Percentiles rank a stretch among this genome's conserved stretches.
phyloP scores from a whole-genome alignment of 1,139 yeast species.

The Geotrichum citri-aurantii region DNA sequence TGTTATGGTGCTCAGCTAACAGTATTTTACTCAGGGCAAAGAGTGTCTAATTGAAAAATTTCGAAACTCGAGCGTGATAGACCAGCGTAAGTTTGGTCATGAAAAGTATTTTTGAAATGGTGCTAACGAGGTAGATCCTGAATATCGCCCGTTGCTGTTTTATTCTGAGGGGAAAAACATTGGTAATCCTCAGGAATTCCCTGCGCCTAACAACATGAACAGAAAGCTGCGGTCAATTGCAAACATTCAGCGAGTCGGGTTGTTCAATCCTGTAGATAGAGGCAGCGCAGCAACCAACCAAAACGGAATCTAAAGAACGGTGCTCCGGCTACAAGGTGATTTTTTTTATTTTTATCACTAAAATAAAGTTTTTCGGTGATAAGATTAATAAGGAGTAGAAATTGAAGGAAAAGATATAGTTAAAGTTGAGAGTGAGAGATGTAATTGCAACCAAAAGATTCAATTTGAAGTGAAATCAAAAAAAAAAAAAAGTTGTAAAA shows the following conservation, averaged over 20 bases:
- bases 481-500: too few relatives aligned
- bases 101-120: background rate
- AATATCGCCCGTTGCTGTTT: slow-evolving; percentile 42
- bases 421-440: too few relatives aligned
- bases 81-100: slow-evolving; percentile 30
- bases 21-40: slow-evolving; percentile 39
- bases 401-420: too few relatives aligned
- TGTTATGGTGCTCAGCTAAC: slow-evolving; percentile 11
- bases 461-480: too few relatives aligned
- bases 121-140: slow-evolving; percentile 28
- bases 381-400: too few relatives aligned
- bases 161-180: slow-evolving; percentile 38
- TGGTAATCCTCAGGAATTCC: slow-evolving; percentile 39
- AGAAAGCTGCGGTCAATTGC: slow-evolving; percentile 36
- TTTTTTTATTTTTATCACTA: background rate
- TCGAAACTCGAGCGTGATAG: slow-evolving; percentile 47
- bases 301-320: background rate
- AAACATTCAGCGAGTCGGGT: slow-evolving; percentile 33
- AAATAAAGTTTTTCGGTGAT: too few relatives aligned
- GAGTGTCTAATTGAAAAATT: slow-evolving; percentile 43
- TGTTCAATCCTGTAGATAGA: slow-evolving; percentile 19
- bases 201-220: slow-evolving; percentile 36
- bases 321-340: background rate
- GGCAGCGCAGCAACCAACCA: background rate
- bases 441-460: too few relatives aligned